These are phyloP conservation scores for Cyclotella choctawhatcheeana DNA, from an alignment of 108 stramenopile genomes.

Conservation along the genomic window DNA sequence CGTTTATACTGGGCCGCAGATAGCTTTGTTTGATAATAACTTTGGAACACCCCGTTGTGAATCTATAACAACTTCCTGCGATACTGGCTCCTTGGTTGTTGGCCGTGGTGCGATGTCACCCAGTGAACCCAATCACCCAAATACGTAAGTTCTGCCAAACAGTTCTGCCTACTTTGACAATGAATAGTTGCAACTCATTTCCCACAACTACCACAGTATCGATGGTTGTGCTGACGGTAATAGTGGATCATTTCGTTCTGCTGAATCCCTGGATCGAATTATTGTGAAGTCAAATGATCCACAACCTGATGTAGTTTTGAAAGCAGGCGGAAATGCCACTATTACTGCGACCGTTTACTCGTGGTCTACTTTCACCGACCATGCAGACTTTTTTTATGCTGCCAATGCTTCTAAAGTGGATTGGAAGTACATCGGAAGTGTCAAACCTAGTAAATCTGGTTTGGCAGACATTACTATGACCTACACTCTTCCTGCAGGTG, in stretches of 20 bases:
- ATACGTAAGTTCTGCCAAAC: too few relatives aligned
- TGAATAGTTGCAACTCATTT: too few relatives aligned
- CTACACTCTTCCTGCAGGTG: slow-evolving; percentile 15
- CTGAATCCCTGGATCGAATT: too few relatives aligned
- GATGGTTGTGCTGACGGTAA: too few relatives aligned
- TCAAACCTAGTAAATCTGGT: background rate
- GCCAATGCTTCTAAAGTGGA: slow-evolving; percentile 2
- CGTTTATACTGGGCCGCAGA: background rate
- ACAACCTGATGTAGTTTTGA: background rate
- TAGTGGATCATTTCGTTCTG: too few relatives aligned
- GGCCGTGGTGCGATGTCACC: slow-evolving; percentile 6
- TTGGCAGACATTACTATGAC: background rate
- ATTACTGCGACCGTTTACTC: slow-evolving; percentile 22
- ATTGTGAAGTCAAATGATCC: too few relatives aligned
- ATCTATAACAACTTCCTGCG: background rate
- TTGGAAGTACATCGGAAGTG: slow-evolving; percentile 18
- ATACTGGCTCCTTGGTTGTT: slow-evolving; percentile 10
- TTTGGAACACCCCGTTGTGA: slow-evolving; percentile 13
- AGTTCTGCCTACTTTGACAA: too few relatives aligned
- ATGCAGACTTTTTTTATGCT: slow-evolving; percentile 22
- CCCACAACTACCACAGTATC: too few relatives aligned
- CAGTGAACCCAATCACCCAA: slow-evolving; percentile 21
- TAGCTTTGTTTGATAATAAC: background rate
- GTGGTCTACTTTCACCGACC: slow-evolving; percentile 8
- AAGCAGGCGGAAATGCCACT: background rate